These are phyloP conservation scores for Populus deltoides DNA, from an alignment of 345 rosid species.

Conservation along the genomic window DNA sequence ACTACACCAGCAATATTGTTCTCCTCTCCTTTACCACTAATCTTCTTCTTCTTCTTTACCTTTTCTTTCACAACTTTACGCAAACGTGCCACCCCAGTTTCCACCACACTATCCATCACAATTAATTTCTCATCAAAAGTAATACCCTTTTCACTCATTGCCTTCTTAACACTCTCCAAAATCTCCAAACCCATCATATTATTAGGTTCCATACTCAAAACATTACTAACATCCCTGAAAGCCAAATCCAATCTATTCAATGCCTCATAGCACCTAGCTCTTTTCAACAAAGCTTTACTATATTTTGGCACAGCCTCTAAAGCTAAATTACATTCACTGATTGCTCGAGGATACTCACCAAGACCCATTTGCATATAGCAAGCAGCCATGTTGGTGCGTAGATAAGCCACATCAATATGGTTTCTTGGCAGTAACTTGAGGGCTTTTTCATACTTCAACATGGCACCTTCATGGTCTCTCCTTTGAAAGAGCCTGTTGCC, in stretches of 20 bases:
- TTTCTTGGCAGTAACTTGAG: constrained; percentile 77
- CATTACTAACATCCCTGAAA: constrained; percentile 73
- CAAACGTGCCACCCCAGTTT: constrained; percentile 33
- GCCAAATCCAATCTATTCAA: constrained; percentile 86
- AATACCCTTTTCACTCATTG: constrained; percentile 63
- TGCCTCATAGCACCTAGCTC: constrained; percentile 81
- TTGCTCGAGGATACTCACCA: constrained; percentile 93
- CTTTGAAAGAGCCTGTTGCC: constrained; percentile 79
- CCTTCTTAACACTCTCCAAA: constrained; percentile 61
- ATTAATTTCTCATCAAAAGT: constrained; percentile 62
- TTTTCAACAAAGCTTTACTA: constrained; percentile 76
- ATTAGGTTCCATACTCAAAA: constrained; percentile 77
- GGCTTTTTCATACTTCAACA: constrained; percentile 88
- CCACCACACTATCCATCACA: constrained; percentile 40
- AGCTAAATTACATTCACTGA: constrained; percentile 80
- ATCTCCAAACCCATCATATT: constrained; percentile 70
- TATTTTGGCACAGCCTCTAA: constrained; percentile 87
- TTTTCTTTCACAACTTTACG: constrained; percentile 64
- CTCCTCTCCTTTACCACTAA: constrained; percentile 13
- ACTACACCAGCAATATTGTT: constrained; percentile 19
- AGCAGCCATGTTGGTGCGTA: constrained; percentile 80
- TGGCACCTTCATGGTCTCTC: constrained; percentile 95
- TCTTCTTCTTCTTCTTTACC: constrained; percentile 56
- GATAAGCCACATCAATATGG: constrained; percentile 78
- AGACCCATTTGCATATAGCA: constrained; percentile 97